phyloP scores from a whole-genome alignment of 1,284 basidiomycete genomes.

The Anthracocystis panici-leucophaei region DNA sequence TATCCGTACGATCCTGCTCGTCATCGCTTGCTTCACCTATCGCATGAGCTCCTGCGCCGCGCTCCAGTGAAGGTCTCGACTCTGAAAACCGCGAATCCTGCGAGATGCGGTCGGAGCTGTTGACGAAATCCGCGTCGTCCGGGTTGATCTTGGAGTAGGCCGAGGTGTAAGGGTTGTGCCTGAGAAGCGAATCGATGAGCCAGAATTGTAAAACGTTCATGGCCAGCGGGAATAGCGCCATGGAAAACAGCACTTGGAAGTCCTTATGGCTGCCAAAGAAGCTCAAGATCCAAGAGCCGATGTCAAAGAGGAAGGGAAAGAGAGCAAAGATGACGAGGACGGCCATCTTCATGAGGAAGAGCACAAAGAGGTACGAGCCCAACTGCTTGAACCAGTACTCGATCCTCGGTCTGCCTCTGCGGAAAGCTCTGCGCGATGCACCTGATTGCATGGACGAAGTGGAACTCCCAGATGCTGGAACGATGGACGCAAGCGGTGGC shows the following conservation, averaged over 20 bases:
- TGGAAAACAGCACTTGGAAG: constrained; percentile 73
- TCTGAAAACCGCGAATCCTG: constrained; percentile 34
- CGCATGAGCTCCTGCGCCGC: constrained; percentile 10
- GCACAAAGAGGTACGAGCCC: constrained; percentile 82
- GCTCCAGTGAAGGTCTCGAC: constrained; percentile 6
- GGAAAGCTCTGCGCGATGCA: constrained; percentile 16
- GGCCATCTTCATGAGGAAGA: constrained; percentile 84
- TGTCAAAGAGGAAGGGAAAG: constrained; percentile 76
- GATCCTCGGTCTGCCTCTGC: constrained; percentile 54
- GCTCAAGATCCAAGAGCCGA: constrained; percentile 84
- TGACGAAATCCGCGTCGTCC: constrained; percentile 38
- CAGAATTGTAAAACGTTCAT: constrained; percentile 76
- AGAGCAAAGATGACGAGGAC: constrained; percentile 81
- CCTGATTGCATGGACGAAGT: constrained; percentile 10
- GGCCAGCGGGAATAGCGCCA: constrained; percentile 90
- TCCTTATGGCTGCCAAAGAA: constrained; percentile 77
- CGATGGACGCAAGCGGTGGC: constrained; percentile 23
- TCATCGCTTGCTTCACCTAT: constrained; percentile 31
- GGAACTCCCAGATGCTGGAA: constrained; percentile 5
- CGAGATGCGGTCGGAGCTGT: constrained; percentile 35
- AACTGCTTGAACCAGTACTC: constrained; percentile 85
- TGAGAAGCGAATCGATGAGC: constrained; percentile 66
- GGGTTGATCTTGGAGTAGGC: constrained; percentile 52
- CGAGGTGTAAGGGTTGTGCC: constrained; percentile 60
- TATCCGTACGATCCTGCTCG: constrained; percentile 8